Conservation (phyloP, 257 asterid genomes). For the Capsicum rhomboideum region DNA sequence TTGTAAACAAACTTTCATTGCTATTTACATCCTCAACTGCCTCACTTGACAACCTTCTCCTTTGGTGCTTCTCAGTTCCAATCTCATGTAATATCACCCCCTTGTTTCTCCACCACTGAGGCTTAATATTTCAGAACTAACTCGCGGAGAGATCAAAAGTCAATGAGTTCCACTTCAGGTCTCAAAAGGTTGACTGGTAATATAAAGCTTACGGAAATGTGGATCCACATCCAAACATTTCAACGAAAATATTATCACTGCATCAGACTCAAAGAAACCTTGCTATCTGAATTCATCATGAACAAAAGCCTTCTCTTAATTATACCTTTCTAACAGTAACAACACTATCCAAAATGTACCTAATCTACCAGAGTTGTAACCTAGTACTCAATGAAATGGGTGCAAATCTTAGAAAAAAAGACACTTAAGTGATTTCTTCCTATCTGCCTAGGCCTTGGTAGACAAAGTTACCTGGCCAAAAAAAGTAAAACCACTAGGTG, state of each 20-base stretch:
- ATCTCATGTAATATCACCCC: background rate
- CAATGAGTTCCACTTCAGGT: background rate
- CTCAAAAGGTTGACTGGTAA: background rate
- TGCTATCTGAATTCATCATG: background rate
- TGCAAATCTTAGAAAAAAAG: background rate
- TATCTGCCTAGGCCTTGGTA: background rate
- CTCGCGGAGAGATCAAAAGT: background rate
- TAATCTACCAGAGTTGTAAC: background rate
- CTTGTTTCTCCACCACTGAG: background rate
- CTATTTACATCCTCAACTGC: background rate
- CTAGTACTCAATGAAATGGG: background rate
- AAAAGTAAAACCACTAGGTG: background rate
- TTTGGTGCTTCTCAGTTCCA: background rate
- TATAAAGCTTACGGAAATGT: background rate
- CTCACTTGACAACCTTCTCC: background rate
- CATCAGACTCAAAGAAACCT: background rate
- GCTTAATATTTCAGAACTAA: background rate
- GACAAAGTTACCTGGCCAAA: no score
- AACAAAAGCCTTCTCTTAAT: background rate
- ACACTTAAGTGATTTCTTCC: background rate
- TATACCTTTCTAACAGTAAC: background rate
- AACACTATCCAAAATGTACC: background rate
- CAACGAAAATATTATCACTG: background rate
- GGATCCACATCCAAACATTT: background rate
- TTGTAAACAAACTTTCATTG: background rate